Evolutionary conservation across 495 filamentous ascomycete species (phyloP).

Genomic region (Aspergillus indologenus): DNA sequence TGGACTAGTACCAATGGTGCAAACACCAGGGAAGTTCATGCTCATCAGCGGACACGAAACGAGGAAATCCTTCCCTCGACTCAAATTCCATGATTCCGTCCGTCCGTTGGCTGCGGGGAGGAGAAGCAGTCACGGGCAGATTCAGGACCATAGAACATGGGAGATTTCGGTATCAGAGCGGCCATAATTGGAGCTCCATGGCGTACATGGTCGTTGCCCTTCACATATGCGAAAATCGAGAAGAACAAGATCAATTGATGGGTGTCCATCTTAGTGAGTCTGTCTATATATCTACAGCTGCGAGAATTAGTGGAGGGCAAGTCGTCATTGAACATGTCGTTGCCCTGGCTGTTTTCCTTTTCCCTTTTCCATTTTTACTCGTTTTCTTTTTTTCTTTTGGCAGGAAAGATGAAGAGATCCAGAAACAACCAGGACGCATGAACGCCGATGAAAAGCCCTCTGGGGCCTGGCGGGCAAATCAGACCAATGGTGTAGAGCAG

Average conservation of each 20-base stretch:
- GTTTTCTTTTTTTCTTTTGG: not conserved
- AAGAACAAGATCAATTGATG: not conserved
- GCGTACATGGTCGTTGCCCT: not conserved
- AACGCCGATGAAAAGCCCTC: conserved; percentile 14
- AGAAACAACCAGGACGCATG: conserved; percentile 7
- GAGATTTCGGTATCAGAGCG: not conserved
- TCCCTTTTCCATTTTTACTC: not conserved
- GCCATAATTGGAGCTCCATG: not conserved
- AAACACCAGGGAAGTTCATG: not conserved
- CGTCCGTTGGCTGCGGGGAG: conserved; percentile 10
- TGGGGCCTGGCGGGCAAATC: conserved; percentile 8
- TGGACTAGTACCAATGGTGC: conserved; percentile 4
- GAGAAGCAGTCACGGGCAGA: conserved; percentile 6
- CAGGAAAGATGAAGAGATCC: conserved; percentile 10
- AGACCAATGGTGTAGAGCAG: conserved; percentile 14
- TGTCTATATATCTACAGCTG: not conserved
- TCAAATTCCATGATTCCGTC: conserved; percentile 8
- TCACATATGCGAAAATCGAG: not conserved
- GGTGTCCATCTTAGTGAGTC: not conserved
- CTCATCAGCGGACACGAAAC: not conserved
- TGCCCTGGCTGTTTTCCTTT: not conserved
- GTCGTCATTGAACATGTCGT: not conserved
- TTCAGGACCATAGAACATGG: not conserved
- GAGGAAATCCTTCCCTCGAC: conserved; percentile 4
- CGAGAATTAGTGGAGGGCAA: not conserved